Evolutionary conservation across 768 basidiomycete species (phyloP), one percentile per base, ranked within the genome.

Genomic region (Amanita fuliginea): DNA sequence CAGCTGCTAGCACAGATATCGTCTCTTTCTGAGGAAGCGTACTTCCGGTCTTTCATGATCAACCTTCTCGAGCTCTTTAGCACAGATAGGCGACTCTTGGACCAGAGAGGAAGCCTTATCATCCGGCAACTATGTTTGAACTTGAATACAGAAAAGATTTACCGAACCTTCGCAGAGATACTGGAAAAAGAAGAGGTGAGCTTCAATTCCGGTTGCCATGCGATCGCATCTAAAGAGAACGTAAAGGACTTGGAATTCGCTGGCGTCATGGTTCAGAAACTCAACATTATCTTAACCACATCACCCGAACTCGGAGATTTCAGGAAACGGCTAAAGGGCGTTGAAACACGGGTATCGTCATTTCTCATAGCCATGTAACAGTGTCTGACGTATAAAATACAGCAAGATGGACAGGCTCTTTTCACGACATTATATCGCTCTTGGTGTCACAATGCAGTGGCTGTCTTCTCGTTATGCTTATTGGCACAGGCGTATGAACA

Each of bases 401-500:
- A 84, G 81, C 83, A 95, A 87, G 96, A 99, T 56, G 94, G 95
- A 2, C 96, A 98, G 67, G 88, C 88, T 13, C 64, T 99, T 18
- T 99, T 98, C 62, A 89, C 87, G 9, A 89, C 86, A 0, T 69
- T 99, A 3, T 99, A 99, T 59, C 77, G 91, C 16, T 98, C 93
- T 16, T 99, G 96, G 96, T 98, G 93, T 62, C 96, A 99, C 58
- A 97, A 97, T 60, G 88, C 95, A 1, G 94, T 98, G 37, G 86
- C 96, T 0, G 92, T 92, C 1, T 96, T 99, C 61, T 92, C 96
- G 1, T 74, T 99, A 5, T 99, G 96, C 63, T 74, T 99, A 24
- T 74, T 99, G 21, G 96, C 96, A 4, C 96, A 99, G 63, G 95
- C 96, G 2, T 99, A 99, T 57, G 96, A 99, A 63, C 96, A 99